Percentiles rank a stretch among this genome's conserved stretches.
phyloP scores from a whole-genome alignment of 2,329 filamentous ascomycete genomes.

The Thermothelomyces thermophilus region DNA sequence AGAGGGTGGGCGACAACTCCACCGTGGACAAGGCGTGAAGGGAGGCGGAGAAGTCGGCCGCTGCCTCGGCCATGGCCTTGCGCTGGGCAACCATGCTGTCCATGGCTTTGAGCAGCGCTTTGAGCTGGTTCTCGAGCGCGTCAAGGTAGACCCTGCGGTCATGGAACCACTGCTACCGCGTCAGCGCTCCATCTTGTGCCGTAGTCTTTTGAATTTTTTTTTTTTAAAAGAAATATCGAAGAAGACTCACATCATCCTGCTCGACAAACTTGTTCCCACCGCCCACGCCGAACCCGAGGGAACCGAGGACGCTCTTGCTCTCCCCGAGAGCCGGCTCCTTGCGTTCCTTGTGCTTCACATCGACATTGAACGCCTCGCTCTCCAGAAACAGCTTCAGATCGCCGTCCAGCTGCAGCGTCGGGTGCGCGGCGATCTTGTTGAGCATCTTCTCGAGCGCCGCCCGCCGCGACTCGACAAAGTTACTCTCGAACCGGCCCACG shows the following conservation, averaged over 20 bases:
- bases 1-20: slow-evolving; percentile 82
- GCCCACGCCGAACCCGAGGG: slow-evolving; percentile 71
- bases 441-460: slow-evolving; percentile 95
- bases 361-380: slow-evolving; percentile 90
- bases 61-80: slow-evolving; percentile 88
- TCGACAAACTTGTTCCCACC: slow-evolving; percentile 86
- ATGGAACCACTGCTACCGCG: slow-evolving; percentile 73
- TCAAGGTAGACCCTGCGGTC: slow-evolving; percentile 93
- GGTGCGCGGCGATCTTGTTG: slow-evolving; percentile 88
- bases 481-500: slow-evolving; percentile 88
- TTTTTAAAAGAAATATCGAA: neutral
- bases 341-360: slow-evolving; percentile 96
- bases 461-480: slow-evolving; percentile 90
- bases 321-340: slow-evolving; percentile 79
- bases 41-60: slow-evolving; percentile 86
- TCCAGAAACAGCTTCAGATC: slow-evolving; percentile 96
- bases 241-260: slow-evolving; percentile 75
- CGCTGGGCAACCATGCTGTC: slow-evolving; percentile 88
- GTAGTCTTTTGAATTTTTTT: too few relatives aligned
- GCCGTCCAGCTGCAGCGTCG: slow-evolving; percentile 82
- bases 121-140: slow-evolving; percentile 29
- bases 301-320: slow-evolving; percentile 88
- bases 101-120: slow-evolving; percentile 66
- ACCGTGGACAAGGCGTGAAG: slow-evolving; percentile 89
- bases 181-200: neutral